phyloP scores from a whole-genome alignment of 2,329 filamentous ascomycete genomes.

The Shiraia sp. region DNA sequence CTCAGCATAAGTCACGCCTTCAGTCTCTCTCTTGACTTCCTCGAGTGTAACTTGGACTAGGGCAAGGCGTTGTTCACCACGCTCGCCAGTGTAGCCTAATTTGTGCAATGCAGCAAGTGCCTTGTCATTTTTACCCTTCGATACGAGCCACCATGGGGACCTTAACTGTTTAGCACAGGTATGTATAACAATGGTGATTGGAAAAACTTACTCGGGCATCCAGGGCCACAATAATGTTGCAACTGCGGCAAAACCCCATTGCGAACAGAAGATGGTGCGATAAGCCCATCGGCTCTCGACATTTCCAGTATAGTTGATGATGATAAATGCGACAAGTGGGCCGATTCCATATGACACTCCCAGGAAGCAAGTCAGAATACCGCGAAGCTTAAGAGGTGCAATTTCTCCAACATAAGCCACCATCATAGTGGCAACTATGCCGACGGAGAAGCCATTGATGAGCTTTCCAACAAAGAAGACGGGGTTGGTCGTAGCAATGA shows the following conservation, averaged over 20 bases:
- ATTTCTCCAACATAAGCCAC: conserved; percentile 45
- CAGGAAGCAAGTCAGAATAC: conserved; percentile 40
- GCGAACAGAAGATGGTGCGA: conserved; percentile 44
- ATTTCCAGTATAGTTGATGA: conserved; percentile 30
- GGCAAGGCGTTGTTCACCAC: conserved; percentile 9
- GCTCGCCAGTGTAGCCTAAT: conserved; percentile 13
- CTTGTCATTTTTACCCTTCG: conserved; percentile 62
- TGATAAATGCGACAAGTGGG: conserved; percentile 35
- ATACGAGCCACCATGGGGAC: conserved; percentile 72
- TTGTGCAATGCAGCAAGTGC: conserved; percentile 44
- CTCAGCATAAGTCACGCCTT: conserved; percentile 72
- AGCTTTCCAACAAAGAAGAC: conserved; percentile 49
- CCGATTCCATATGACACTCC: conserved; percentile 47
- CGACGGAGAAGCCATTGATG: conserved; percentile 46
- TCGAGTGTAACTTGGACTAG: conserved; percentile 34
- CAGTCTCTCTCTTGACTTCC: conserved; percentile 37
- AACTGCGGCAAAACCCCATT: conserved; percentile 46
- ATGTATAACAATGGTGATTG: not conserved
- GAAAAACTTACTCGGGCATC: conserved; percentile 19
- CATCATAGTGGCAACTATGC: conserved; percentile 42
- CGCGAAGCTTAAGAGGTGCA: conserved; percentile 43
- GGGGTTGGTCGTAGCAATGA: conserved; percentile 45
- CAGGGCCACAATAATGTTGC: conserved; percentile 22
- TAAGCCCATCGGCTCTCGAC: conserved; percentile 47
- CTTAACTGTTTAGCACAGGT: not conserved